Conservation (phyloP, 352 stramenopile genomes). For the Phytophthora parvispora region DNA sequence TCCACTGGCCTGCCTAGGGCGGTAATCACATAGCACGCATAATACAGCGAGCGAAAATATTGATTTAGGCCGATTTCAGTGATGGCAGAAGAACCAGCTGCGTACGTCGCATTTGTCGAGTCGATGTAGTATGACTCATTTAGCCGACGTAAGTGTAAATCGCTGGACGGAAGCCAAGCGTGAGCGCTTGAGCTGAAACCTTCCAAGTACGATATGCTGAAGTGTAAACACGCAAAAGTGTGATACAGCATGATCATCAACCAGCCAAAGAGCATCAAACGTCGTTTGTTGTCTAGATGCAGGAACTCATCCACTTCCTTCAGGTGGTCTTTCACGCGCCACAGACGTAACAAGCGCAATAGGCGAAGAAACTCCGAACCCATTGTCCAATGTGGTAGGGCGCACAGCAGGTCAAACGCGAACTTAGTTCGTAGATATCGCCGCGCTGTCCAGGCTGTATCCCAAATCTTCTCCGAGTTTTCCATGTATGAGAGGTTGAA, state of each 20-base stretch:
- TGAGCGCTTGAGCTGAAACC: conserved; percentile 55
- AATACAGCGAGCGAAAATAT: conserved; percentile 77
- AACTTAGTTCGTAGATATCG: conserved; percentile 49
- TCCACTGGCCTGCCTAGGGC: conserved; percentile 61
- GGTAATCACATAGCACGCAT: conserved; percentile 66
- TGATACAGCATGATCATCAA: conserved; percentile 71
- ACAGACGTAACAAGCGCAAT: conserved; percentile 51
- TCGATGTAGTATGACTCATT: conserved; percentile 51
- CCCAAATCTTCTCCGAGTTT: conserved; percentile 69
- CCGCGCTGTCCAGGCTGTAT: conserved; percentile 40
- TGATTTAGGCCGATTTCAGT: conserved; percentile 44
- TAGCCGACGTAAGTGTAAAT: conserved; percentile 48
- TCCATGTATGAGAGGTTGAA: conserved; percentile 65
- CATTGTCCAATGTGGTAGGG: conserved; percentile 54
- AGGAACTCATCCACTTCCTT: conserved; percentile 57
- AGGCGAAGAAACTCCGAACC: conserved; percentile 28
- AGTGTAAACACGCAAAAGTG: conserved; percentile 66
- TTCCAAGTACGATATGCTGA: conserved; percentile 68
- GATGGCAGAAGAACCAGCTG: conserved; percentile 24
- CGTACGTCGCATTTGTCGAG: conserved; percentile 25
- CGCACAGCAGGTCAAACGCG: conserved; percentile 51
- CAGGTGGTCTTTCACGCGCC: conserved; percentile 45
- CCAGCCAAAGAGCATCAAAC: conserved; percentile 56
- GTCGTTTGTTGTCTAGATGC: conserved; percentile 58
- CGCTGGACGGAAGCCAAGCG: conserved; percentile 59